Evolutionary conservation across 1,284 basidiomycete species (phyloP), one percentile per base, ranked within the genome.

Genomic region (Ustilago cynodontis): DNA sequence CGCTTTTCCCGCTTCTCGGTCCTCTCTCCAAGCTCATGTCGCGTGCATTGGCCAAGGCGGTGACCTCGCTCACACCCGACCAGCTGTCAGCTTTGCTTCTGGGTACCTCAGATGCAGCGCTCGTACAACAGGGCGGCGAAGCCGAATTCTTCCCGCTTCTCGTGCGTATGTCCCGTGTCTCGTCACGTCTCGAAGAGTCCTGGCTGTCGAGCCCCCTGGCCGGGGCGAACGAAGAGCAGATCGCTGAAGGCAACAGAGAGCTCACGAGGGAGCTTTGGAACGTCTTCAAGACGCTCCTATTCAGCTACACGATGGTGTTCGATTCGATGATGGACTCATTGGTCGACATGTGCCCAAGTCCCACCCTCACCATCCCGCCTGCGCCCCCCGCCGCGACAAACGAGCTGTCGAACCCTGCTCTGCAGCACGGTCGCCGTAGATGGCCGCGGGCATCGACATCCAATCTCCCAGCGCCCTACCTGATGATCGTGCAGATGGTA

Each of bases 301-400:
- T 85, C 72, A 76, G 78, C 45, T 78, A 73, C 56, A 84, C 83
- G 10, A 80, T 84, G 81, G 65, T 80, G n/a, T 80, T 84, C 16
- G 84, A 85, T 52, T 76, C 83, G 29, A 79, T 85, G 56, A 70
- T 83, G 29, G 77, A 83, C 22, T 73, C 75, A 3, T 43, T 85
- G 2, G 80, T 85, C n/a, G 82, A 84, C 29, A 77, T 78, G 77
- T 82, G 81, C 24, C 83, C 83, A 13, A 79, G 77, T 41, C 81
- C 83, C 6, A 79, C 81, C 3, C 57, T 72, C 11, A 72, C 69
- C 16, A 60, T 77, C 11, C 73, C 80, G 1, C 67, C 78, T 7
- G 10, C 64, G 18, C n/a, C n/a, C 1, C 31, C 37, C 2, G 13
- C 57, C 0, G 57, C 60, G 31, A 45, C 56, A 11, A 59, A 77